Base-by-base conservation (phyloP, 148 eudicot genomes). In the Rhododendron kiyosumense region DNA sequence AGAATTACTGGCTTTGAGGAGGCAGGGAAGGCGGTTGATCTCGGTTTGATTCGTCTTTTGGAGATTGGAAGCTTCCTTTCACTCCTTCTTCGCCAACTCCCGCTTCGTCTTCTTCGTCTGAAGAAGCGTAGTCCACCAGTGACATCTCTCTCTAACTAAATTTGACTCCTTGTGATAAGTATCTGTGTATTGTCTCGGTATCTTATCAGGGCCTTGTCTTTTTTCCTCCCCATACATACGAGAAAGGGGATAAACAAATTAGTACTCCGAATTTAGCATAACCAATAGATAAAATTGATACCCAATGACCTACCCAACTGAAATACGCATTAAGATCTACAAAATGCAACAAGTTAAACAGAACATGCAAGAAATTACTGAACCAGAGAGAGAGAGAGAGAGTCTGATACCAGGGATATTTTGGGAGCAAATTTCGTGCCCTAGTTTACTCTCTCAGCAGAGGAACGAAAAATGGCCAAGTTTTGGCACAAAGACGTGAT, bases 121-220 rank as follows among this genome's bases (percentile, higher is more conserved):
- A 87, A 69, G 89, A 84, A 69, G 86, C 91, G 80, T 89, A 89
- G 71, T 89, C 91, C 61, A 89, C 91, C 86, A 89, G 91, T 83
- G 91, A 87, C 91, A 89, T 89, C 78, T 46, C 79, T 41, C 54
- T 69, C 75, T 51, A 54, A n/a, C 80, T 67, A 77, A 34, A 32
- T 30, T 49, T 45, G 3, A n/a, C 20, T 59, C 48, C 22, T 38
- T 4, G 48, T 12, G 13, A 11, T 32, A 30, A 22, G 41, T 34
- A 15, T 71, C 76, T 71, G 74, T 67, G n/a, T 61, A 20, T 61
- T 61, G 10, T 22, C 7, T 28, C 76, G 4, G 38, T 71, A 15
- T 69, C 34, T 41, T 28, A 69, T 28, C 34, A n/a, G 75, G 74
- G 74, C 3, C n/a, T 61, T 24, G 28, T 24, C 71, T 63, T 63